Conservation (phyloP, 495 filamentous ascomycete genomes). For the Elasticomyces elasticus region DNA sequence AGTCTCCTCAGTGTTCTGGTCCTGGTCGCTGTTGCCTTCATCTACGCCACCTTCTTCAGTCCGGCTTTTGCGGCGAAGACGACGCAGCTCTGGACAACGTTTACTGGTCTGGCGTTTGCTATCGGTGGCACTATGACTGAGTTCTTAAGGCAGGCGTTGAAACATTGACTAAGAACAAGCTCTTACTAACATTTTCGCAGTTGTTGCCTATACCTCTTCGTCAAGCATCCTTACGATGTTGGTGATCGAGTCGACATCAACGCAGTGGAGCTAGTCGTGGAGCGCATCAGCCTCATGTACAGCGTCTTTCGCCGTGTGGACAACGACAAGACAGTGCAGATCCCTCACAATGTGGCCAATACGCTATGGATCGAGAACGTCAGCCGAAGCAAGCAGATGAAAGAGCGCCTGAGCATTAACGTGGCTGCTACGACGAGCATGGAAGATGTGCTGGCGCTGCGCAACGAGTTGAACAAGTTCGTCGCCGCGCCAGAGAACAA, state of each 20-base stretch:
- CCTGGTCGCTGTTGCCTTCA: constrained; percentile 14
- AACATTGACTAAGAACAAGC: too few species aligned
- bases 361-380: constrained; percentile 24
- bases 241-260: constrained; percentile 22
- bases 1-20: constrained; percentile 13
- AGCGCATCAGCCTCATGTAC: constrained; percentile 25
- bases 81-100: constrained; percentile 16
- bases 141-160: too few species aligned
- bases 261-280: constrained; percentile 16
- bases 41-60: constrained; percentile 23
- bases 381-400: constrained; percentile 18
- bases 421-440: constrained; percentile 14
- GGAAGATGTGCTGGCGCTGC: constrained; percentile 20
- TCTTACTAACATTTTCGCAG: too few species aligned
- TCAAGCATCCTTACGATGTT: constrained; percentile 25
- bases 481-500: constrained; percentile 15
- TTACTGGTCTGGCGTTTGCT: constrained; percentile 20
- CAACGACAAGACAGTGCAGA: constrained; percentile 18
- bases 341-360: constrained; percentile 21
- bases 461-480: constrained; percentile 16
- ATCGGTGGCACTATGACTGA: constrained; percentile 22
- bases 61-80: constrained; percentile 14
- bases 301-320: constrained; percentile 21
- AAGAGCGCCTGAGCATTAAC: constrained; percentile 13
- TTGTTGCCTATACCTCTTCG: constrained; percentile 21